Base-by-base conservation (phyloP, 306 rosid genomes). In the Prunus kanzakura region DNA sequence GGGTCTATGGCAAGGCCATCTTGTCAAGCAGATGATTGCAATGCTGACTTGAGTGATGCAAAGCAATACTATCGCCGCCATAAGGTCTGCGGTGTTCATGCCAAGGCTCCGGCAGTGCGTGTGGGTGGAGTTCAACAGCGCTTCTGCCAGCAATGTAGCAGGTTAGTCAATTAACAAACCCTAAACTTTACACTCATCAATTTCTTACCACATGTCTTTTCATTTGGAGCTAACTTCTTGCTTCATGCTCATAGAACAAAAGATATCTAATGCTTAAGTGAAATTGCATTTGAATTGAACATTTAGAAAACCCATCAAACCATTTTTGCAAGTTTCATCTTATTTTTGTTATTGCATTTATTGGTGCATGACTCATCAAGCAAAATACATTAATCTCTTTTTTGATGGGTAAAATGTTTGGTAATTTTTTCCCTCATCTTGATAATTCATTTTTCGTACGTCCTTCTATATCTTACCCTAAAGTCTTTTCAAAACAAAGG, bases 81-180 rank as follows among this genome's bases (percentile, higher is more conserved):
- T 75, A 96, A 93, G 91, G 97, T 96, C 52, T 96, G 99, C 45
- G 96, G 88, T 74, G 12, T 70, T 13, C 99, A 96, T 82, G 89
- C 99, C 72, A 96, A 91, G 79, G 96, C 98, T 78, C 64, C 89
- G 65, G 63, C 72, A 4, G 98, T 89, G 65, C 58, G 74, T 32
- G 79, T 96, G 27, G 76, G 76, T 4, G 93, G 91, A 1, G 67
- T 66, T 32, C 87, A 80, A 5, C 97, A 91, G 74, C 84, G 99
- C 51, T 96, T 96, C 83, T 96, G 99, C 83, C 99, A 96, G 77
- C 99, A 96, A 91, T 96, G 99, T 76, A 96, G 99, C 93, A 96
- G 97, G 99, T 94, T 8, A 7, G 43, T 7, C 43, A 38, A 38
- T 38, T 54, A 65, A 13, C 23, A 83, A 82, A 89, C 97, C 92